Evolutionary conservation across 768 basidiomycete genomes (phyloP).

Genomic region (Russula emetica): DNA sequence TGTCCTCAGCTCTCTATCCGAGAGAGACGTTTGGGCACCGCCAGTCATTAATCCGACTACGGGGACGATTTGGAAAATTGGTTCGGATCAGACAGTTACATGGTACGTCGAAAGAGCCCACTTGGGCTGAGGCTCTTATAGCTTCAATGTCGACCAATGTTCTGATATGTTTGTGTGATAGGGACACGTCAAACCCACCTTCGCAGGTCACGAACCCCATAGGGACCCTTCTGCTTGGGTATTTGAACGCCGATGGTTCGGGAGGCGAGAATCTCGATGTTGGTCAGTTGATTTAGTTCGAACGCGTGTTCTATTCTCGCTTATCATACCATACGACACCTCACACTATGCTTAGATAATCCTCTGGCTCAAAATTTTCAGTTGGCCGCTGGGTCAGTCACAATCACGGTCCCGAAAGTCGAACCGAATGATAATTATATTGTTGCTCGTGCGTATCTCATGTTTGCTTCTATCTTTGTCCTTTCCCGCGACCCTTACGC

Average conservation of each 20-base stretch:
- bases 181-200: constrained; percentile 43
- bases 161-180: constrained; percentile 29
- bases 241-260: constrained; percentile 38
- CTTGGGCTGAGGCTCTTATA: not conserved
- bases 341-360: constrained; percentile 37
- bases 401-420: constrained; percentile 52
- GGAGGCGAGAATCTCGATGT: constrained; percentile 51
- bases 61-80: constrained; percentile 48
- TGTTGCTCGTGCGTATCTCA: constrained; percentile 53
- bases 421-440: constrained; percentile 47
- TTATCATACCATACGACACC: not conserved
- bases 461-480: not conserved
- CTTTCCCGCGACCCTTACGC: constrained; percentile 10
- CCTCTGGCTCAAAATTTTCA: constrained; percentile 57
- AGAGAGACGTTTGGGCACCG: constrained; percentile 44
- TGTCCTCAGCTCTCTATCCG: not conserved
- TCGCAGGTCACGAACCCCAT: constrained; percentile 38
- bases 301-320: too few relatives aligned
- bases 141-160: not conserved
- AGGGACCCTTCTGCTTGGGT: constrained; percentile 52
- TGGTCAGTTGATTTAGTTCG: constrained; percentile 34
- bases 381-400: constrained; percentile 46
- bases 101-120: constrained; percentile 43
- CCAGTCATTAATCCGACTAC: constrained; percentile 46
- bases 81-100: constrained; percentile 45